Evolutionary conservation across 192 early-diverging fungal genomes (phyloP).

Genomic region (Rhizophagus prolifer): DNA sequence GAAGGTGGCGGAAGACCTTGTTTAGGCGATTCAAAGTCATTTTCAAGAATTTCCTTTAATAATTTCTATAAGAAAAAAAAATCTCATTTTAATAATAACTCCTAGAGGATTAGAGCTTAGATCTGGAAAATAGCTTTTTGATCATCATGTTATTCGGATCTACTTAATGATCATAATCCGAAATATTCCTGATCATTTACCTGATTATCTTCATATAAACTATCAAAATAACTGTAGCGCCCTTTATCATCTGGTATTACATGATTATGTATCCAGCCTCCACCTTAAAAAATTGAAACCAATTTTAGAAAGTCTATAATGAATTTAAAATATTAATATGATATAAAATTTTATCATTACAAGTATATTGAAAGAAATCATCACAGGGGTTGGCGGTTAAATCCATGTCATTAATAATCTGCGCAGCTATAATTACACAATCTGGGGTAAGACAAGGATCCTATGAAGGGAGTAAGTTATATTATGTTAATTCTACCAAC

Average conservation of each 20-base stretch:
- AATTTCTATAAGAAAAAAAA: slow-evolving; percentile 34
- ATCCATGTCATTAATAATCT: slow-evolving; percentile 57
- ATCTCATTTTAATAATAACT: too few relatives aligned
- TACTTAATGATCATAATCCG: too few relatives aligned
- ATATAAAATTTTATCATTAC: slow-evolving; percentile 38
- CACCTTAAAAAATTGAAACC: slow-evolving; percentile 37
- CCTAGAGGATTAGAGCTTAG: too few relatives aligned
- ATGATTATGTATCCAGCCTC: slow-evolving; percentile 54
- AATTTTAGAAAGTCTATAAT: not conserved
- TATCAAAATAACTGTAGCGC: slow-evolving; percentile 42
- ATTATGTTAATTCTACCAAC: not conserved
- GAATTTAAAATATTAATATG: not conserved
- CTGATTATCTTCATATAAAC: slow-evolving; percentile 46
- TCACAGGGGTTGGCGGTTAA: slow-evolving; percentile 58
- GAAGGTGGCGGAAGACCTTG: slow-evolving; percentile 36
- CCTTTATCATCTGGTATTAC: slow-evolving; percentile 64
- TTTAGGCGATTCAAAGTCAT: slow-evolving; percentile 35
- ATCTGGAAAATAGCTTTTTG: too few relatives aligned
- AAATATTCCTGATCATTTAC: slow-evolving; percentile 16
- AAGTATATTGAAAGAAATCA: slow-evolving; percentile 67
- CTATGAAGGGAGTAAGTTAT: slow-evolving; percentile 19
- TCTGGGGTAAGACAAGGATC: slow-evolving; percentile 51
- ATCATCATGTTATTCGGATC: too few relatives aligned
- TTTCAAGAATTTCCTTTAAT: slow-evolving; percentile 51
- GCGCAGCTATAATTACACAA: slow-evolving; percentile 54